These are phyloP conservation scores for Isabelozyma heimii DNA, from an alignment of 805 yeast species.

Conservation along the genomic window DNA sequence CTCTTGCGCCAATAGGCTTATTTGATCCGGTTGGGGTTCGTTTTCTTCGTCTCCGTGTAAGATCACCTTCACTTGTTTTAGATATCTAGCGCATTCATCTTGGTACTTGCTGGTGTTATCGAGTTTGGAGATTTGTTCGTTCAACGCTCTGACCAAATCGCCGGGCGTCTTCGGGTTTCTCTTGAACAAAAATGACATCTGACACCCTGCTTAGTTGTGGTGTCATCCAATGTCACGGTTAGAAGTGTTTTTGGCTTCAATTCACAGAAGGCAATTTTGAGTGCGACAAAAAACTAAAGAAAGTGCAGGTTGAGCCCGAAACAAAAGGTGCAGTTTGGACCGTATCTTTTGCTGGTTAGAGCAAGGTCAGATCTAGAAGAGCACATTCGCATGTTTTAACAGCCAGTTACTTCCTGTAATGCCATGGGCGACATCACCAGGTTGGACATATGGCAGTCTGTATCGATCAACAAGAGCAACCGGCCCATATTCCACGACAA, in stretches of 20 bases:
- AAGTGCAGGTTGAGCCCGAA: background rate
- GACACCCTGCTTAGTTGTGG: too few species aligned
- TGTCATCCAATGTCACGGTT: too few species aligned
- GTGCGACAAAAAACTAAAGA: too few species aligned
- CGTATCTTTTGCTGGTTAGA: too few species aligned
- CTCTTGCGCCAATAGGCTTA: slow-evolving; percentile 75
- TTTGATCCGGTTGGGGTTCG: slow-evolving; percentile 68
- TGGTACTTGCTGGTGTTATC: slow-evolving; percentile 51
- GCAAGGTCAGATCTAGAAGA: too few species aligned
- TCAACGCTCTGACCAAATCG: slow-evolving; percentile 73
- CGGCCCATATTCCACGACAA: slow-evolving; percentile 34
- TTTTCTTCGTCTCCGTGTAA: slow-evolving; percentile 68
- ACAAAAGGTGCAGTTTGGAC: background rate
- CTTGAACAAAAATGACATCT: slow-evolving; percentile 90
- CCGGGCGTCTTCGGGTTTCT: slow-evolving; percentile 87
- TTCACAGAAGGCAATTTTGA: too few species aligned
- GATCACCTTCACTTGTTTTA: slow-evolving; percentile 62
- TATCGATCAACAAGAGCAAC: slow-evolving; percentile 35
- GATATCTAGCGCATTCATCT: slow-evolving; percentile 69
- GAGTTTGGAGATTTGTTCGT: slow-evolving; percentile 68
- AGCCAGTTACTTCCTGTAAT: background rate
- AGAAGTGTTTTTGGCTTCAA: too few species aligned
- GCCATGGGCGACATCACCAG: slow-evolving; percentile 3
- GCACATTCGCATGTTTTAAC: background rate
- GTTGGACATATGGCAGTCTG: slow-evolving; percentile 30